Base-by-base conservation (phyloP, 495 filamentous ascomycete species). In the Gamarada debralockiae region DNA sequence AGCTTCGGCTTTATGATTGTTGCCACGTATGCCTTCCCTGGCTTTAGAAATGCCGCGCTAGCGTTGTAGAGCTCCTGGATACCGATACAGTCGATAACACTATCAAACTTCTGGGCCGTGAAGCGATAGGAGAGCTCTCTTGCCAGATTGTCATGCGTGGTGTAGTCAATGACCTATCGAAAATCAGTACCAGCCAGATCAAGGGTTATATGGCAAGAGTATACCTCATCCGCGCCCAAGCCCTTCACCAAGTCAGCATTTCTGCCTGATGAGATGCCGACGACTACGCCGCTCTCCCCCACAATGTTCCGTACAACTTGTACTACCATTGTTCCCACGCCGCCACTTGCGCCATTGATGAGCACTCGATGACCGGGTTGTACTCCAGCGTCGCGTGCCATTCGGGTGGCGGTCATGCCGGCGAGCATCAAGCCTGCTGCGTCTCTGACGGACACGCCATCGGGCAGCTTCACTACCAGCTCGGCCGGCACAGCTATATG, bases 281-380 rank as follows among this genome's bases (percentile, higher is more conserved):
- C 66, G n/a, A n/a, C n/a, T n/a, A 73, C 41, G 36, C 71, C 71
- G n/a, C 50, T 50, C 41, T 59, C 63, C n/a, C 67, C 70, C 1
- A 72, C 66, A 22, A 33, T 38, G 8, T 52, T 39, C 22, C 59
- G 37, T 2, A 50, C 63, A 48, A 74, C 55, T 59, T 74, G 71
- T 50, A 72, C 60, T 21, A 57, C 65, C 53, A 69, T 46, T 6
- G 48, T 52, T 8, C 70, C 71, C 2, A 72, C 52, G 31, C 71
- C 71, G 2, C 71, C 70, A 39, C 67, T 67, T 2, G 65, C 70
- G 0, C 66, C 71, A 38, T 68, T 64, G 2, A 74, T 58, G 20
- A 73, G 40, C 21, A 71, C 67, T 27, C 53, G 44, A 25, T 63
- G 33, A 18, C 65, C 67, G n/a, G 0, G 1, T 38, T 36, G 34